These are phyloP conservation scores for Talaromyces sp. DNA, from an alignment of 2,329 filamentous ascomycete genomes.

Conservation along the genomic window DNA sequence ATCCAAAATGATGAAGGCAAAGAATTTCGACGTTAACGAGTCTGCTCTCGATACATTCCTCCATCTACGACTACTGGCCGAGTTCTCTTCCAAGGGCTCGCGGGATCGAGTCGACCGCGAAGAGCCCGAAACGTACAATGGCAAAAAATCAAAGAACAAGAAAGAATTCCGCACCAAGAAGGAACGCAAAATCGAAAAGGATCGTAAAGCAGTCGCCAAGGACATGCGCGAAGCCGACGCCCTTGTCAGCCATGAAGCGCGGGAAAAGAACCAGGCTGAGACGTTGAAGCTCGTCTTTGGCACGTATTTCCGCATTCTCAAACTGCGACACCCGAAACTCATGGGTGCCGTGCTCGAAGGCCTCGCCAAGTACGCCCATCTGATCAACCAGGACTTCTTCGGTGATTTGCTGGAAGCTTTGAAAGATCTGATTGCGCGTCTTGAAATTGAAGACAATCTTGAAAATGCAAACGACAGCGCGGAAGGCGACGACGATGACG, in stretches of 20 bases:
- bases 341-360: constrained; percentile 98
- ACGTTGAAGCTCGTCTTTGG: constrained; percentile 94
- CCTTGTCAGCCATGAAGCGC: constrained; percentile 82
- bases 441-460: constrained; percentile 46
- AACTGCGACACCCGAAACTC: constrained; percentile 69
- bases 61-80: constrained; percentile 77
- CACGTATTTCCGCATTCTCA: constrained; percentile 90
- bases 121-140: constrained; percentile 36
- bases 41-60: constrained; percentile 85
- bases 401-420: constrained; percentile 90
- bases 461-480: constrained; percentile 39
- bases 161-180: constrained; percentile 85
- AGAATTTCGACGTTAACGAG: constrained; percentile 77
- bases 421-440: constrained; percentile 81
- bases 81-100: constrained; percentile 80
- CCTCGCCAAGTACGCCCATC: constrained; percentile 83
- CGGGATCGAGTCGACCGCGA: constrained; percentile 65
- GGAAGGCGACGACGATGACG: constrained; percentile 40
- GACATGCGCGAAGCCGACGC: constrained; percentile 92
- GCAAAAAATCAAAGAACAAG: constrained; percentile 65
- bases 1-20: constrained; percentile 90
- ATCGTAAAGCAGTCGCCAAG: constrained; percentile 82
- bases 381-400: constrained; percentile 99
- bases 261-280: constrained; percentile 89
- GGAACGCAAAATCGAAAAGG: constrained; percentile 73